These are phyloP conservation scores for Tetrahymena malaccensis DNA, from an alignment of 73 alveolate species.

Conservation along the genomic window DNA sequence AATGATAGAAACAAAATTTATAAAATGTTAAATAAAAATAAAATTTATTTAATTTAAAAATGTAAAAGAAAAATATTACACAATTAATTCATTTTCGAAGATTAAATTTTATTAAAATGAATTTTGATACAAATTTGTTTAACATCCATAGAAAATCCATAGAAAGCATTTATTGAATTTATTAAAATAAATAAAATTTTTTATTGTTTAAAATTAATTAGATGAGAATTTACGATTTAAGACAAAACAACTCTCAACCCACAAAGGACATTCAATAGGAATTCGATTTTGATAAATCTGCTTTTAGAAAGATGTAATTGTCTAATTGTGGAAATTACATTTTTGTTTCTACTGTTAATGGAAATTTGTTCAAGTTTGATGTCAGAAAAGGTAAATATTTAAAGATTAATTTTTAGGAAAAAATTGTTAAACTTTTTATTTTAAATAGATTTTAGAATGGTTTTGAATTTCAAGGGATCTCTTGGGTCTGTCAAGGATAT, in stretches of 20 bases:
- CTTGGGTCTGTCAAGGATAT: background rate
- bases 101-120: no score
- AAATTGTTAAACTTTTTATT: background rate
- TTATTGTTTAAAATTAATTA: background rate
- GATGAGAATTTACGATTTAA: background rate
- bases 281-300: background rate
- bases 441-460: background rate
- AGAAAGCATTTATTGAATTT: no score
- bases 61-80: no score
- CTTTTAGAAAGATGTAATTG: background rate
- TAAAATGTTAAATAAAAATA: no score
- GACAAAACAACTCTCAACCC: background rate
- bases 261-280: background rate
- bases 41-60: no score
- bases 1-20: no score
- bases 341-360: background rate
- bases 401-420: background rate
- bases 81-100: no score
- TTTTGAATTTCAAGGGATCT: background rate
- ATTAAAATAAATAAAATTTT: no score
- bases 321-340: background rate
- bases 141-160: no score
- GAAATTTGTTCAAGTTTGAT: background rate
- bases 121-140: no score
- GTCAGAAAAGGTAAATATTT: background rate